Percentiles rank a stretch among this genome's conserved stretches.
phyloP scores from a whole-genome alignment of 176 grass and related monocot species.

The Alloteropsis semialata region DNA sequence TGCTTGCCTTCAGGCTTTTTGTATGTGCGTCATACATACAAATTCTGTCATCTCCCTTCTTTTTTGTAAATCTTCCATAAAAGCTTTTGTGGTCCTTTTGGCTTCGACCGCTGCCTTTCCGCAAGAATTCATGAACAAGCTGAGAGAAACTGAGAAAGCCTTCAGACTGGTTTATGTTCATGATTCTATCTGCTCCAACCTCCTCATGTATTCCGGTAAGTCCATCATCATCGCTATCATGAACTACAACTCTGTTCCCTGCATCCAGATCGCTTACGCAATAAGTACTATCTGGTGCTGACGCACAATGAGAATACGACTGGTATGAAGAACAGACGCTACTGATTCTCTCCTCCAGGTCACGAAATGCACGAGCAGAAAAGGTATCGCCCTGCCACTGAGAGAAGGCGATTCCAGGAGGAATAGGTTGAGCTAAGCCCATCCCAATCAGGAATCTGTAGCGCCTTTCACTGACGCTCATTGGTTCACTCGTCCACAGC shows the following conservation, averaged over 20 bases:
- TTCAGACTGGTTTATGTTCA: conserved; percentile 41
- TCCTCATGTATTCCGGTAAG: conserved; percentile 30
- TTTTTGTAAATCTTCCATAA: conserved; percentile 47
- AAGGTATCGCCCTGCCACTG: neutral
- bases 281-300: conserved; percentile 3
- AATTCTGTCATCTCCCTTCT: conserved; percentile 28
- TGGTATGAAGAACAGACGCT: conserved; percentile 3
- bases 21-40: conserved; percentile 3
- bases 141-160: conserved; percentile 33
- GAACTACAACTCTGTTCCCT: conserved; percentile 33
- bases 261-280: conserved; percentile 40
- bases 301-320: conserved; percentile 14
- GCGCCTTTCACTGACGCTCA: conserved; percentile 59
- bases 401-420: conserved; percentile 1
- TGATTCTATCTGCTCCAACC: conserved; percentile 26
- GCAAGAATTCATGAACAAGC: conserved; percentile 24
- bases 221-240: conserved; percentile 13
- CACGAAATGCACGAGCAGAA: conserved; percentile 3
- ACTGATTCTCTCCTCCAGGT: conserved; percentile 32
- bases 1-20: conserved; percentile 3
- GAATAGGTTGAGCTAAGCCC: conserved; percentile 41
- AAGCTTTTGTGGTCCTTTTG: conserved; percentile 24
- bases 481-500: conserved; percentile 40
- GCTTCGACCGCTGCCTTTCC: conserved; percentile 2
- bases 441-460: conserved; percentile 51